These are phyloP conservation scores for Leptographium flavum DNA, from an alignment of 2,329 filamentous ascomycete species.

Conservation along the genomic window DNA sequence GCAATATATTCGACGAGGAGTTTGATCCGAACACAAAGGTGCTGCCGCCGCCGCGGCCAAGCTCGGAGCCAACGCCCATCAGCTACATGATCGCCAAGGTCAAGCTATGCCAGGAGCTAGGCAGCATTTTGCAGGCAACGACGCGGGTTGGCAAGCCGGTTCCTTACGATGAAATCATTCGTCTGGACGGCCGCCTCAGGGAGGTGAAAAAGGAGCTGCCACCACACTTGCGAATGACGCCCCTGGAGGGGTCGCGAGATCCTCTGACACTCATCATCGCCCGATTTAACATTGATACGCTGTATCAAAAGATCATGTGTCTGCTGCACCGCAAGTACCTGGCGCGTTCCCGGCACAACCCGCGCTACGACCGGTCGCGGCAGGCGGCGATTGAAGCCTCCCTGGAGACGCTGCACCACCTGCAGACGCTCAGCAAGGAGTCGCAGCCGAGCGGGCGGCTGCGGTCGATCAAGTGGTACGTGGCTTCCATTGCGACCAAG, in stretches of 20 bases:
- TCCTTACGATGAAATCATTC: slow-evolving; percentile 50
- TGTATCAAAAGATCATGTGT: slow-evolving; percentile 81
- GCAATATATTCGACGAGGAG: slow-evolving; percentile 72
- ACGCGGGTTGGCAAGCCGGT: slow-evolving; percentile 39
- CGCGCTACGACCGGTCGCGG: slow-evolving; percentile 72
- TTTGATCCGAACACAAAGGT: slow-evolving; percentile 54
- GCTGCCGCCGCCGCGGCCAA: slow-evolving; percentile 52
- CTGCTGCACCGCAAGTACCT: slow-evolving; percentile 83
- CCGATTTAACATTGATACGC: slow-evolving; percentile 67
- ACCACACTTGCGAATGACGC: slow-evolving; percentile 62
- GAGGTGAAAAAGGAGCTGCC: slow-evolving; percentile 55
- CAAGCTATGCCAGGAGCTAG: slow-evolving; percentile 52
- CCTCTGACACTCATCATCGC: slow-evolving; percentile 77
- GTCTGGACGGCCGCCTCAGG: slow-evolving; percentile 46
- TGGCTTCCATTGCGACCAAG: slow-evolving; percentile 64
- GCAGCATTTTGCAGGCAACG: slow-evolving; percentile 54
- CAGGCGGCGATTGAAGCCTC: slow-evolving; percentile 76
- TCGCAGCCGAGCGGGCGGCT: slow-evolving; percentile 58
- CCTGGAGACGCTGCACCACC: slow-evolving; percentile 64
- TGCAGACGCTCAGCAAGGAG: slow-evolving; percentile 62
- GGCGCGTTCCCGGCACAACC: slow-evolving; percentile 59
- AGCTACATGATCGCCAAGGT: slow-evolving; percentile 68
- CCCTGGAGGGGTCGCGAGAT: slow-evolving; percentile 63
- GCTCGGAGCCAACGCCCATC: slow-evolving; percentile 59
- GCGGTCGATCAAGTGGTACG: slow-evolving; percentile 61